Percentiles rank a stretch among this genome's conserved stretches.
phyloP scores from a whole-genome alignment of 1,284 basidiomycete genomes.

The Entoloma clypeatum region DNA sequence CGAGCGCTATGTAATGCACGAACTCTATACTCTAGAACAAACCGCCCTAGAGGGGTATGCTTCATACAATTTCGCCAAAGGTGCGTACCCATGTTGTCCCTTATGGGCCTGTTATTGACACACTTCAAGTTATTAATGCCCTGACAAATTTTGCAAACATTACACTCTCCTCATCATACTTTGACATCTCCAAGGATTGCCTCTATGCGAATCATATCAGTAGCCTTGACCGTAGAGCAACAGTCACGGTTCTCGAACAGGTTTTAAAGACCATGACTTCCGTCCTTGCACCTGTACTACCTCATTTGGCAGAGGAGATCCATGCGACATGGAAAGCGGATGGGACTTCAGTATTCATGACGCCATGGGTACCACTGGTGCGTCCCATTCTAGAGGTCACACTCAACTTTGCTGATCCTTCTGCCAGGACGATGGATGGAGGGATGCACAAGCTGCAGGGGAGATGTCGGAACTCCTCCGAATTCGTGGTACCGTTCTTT shows the following conservation, averaged over 20 bases:
- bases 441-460: constrained; percentile 44
- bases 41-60: constrained; percentile 68
- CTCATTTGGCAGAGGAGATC: constrained; percentile 92
- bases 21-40: constrained; percentile 72
- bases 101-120: constrained; percentile 1
- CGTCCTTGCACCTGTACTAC: constrained; percentile 84
- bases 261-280: constrained; percentile 69
- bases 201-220: constrained; percentile 72
- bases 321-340: constrained; percentile 44
- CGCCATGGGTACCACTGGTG: constrained; percentile 60
- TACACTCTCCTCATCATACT: constrained; percentile 80
- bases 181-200: constrained; percentile 89
- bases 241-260: constrained; percentile 72
- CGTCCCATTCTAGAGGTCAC: constrained; percentile 17
- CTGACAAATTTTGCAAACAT: constrained; percentile 68
- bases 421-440: constrained; percentile 49
- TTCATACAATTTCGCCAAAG: constrained; percentile 81
- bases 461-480: constrained; percentile 60
- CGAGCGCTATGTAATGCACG: constrained; percentile 85
- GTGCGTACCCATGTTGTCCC: no score
- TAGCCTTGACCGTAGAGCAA: constrained; percentile 55
- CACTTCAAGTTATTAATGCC: constrained; percentile 48
- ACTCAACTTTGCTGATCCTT: background rate
- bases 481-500: constrained; percentile 54
- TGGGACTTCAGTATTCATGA: constrained; percentile 58